Base-by-base conservation (phyloP, 192 early-diverging fungal genomes). In the Dissophora globulifera region DNA sequence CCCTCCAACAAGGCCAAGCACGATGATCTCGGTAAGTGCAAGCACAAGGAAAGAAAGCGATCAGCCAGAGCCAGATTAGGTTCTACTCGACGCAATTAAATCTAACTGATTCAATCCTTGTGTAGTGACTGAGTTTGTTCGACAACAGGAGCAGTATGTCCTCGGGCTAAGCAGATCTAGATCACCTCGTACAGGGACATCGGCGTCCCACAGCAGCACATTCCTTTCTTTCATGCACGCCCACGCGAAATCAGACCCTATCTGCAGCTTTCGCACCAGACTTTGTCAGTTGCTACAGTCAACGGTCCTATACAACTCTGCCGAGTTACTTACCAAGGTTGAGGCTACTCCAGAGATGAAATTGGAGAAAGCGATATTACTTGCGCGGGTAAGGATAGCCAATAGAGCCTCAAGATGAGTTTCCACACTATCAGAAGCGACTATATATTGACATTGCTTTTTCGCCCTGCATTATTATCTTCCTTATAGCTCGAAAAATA, bases 281-380 rank as follows among this genome's bases (percentile, higher is more conserved):
- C 58, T 86, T 25, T 66, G 81, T 1, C 57, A 45, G n/a, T 53
- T 86, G 11, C 55, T 88, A 15, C 85, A 86, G 61, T 35, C 55
- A 15, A 84, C 83, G 1, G 41, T 30, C 4, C 23, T 53, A 19
- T 84, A 80, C 54, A 65, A 78, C 22, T 47, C 79, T 8, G 41
- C 63, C 6, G 47, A 23, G 1, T n/a, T 88, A 25, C 58, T 88
- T 20, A 22, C 69, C 0, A 62, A 68, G 19, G 58, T 70, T 11
- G 57, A 80, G 13, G 62, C 50, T 16, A 69, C 74, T n/a, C 58
- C 63, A 31, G 17, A 50, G 23, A 47, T 88, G 29, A 50, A 78
- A 17, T 66, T 78, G 17, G 87, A 88, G 50, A 69, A 66, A 17
- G 85, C 82, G 0, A 70, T 88, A 19, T 42, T 88, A 46, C 78